These are phyloP conservation scores for Aspergillus sojae DNA, from an alignment of 2,329 filamentous ascomycete species.

Conservation along the genomic window DNA sequence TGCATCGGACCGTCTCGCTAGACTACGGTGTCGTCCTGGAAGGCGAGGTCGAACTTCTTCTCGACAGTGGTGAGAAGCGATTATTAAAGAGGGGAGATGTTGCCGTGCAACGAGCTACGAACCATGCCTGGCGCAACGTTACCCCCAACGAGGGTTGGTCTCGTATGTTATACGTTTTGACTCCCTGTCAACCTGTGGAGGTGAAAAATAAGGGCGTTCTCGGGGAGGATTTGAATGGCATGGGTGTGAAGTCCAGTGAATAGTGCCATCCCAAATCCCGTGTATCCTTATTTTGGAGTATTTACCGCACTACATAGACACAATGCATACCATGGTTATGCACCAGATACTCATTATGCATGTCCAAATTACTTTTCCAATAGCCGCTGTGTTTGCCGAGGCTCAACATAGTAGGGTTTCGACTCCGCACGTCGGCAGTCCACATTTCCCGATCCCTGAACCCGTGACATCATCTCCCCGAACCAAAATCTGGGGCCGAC, in stretches of 20 bases:
- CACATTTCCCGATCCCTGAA: not conserved
- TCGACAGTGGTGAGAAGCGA: conserved; percentile 53
- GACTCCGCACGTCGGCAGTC: not conserved
- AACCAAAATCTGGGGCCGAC: not conserved
- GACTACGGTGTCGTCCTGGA: conserved; percentile 58
- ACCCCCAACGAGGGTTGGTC: conserved; percentile 28
- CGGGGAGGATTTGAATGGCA: conserved; percentile 34
- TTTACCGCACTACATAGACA: not conserved
- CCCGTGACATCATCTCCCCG: not conserved
- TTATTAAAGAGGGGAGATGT: conserved; percentile 54
- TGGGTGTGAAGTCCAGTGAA: conserved; percentile 16
- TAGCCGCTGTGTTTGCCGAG: not conserved
- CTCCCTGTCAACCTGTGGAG: conserved; percentile 26
- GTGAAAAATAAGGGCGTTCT: conserved; percentile 24
- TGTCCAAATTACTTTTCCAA: too few relatives aligned
- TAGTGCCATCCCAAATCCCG: not conserved
- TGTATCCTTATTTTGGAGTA: too few relatives aligned
- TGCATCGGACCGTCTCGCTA: conserved; percentile 55
- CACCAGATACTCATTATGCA: not conserved
- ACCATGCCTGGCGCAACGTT: conserved; percentile 43
- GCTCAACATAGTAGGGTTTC: not conserved
- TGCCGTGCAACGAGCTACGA: conserved; percentile 52
- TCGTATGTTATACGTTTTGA: conserved; percentile 33
- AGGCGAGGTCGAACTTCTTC: conserved; percentile 51
- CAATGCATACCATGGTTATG: not conserved